Percentiles rank a stretch among this genome's conserved stretches.
These are phyloP conservation scores for Penicillium brasilianum DNA, from an alignment of 2,329 filamentous ascomycete genomes.

Conservation along the genomic window DNA sequence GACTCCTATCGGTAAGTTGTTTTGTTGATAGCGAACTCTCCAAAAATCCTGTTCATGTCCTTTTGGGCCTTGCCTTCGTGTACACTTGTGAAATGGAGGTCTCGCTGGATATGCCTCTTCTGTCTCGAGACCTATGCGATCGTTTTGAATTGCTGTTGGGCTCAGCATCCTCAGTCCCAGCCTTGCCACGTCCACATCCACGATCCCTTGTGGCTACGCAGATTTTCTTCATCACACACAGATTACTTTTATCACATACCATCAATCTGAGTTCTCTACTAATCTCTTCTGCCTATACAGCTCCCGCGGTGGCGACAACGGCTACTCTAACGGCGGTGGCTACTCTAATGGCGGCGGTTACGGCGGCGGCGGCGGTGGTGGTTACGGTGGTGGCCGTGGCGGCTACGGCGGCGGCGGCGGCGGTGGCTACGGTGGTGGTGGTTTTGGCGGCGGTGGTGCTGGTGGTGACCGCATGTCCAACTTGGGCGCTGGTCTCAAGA, in stretches of 20 bases:
- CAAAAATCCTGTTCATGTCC: not conserved
- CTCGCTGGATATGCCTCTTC: not conserved
- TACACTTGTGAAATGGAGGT: not conserved
- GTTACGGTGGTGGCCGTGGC: constrained; percentile 35
- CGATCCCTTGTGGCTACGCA: not conserved
- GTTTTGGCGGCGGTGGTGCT: constrained; percentile 59
- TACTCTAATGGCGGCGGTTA: constrained; percentile 48
- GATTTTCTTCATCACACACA: no score
- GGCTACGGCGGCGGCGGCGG: constrained; percentile 38
- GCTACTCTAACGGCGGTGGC: constrained; percentile 52
- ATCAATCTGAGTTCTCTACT: constrained; percentile 13
- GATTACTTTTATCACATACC: not conserved
- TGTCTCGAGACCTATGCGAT: not conserved
- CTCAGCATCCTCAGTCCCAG: not conserved
- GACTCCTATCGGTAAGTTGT: constrained; percentile 57
- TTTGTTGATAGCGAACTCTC: not conserved
- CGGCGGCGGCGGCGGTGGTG: constrained; percentile 39
- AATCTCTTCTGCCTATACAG: constrained; percentile 26
- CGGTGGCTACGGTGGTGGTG: constrained; percentile 40
- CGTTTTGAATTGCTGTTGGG: not conserved
- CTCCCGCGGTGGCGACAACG: constrained; percentile 54
- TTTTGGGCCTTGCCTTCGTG: not conserved
- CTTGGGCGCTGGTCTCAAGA: constrained; percentile 84
- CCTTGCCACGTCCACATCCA: not conserved
- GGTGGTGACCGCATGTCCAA: constrained; percentile 94